phyloP scores from a whole-genome alignment of 306 rosid species.

The Fragaria vesca region DNA sequence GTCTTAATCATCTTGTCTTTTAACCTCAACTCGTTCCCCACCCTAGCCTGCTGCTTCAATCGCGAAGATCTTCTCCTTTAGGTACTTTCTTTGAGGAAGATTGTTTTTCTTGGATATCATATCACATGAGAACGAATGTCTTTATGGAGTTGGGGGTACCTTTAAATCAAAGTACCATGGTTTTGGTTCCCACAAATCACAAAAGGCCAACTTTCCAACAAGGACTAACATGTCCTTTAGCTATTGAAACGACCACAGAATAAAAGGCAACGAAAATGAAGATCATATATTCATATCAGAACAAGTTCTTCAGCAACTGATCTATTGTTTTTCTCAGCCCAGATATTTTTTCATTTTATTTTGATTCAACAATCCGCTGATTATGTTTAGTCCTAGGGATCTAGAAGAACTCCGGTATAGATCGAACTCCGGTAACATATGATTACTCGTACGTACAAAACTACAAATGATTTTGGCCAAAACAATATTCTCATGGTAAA shows the following conservation, averaged over 20 bases:
- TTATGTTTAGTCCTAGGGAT: not conserved
- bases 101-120: not conserved
- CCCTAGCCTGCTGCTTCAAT: not conserved
- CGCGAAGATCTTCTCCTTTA: not conserved
- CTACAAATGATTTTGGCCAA: not conserved
- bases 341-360: not conserved
- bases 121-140: not conserved
- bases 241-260: not conserved
- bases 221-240: not conserved
- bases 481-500: not conserved
- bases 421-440: too few relatives aligned
- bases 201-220: not conserved
- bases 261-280: not conserved
- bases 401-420: not conserved
- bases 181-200: not conserved
- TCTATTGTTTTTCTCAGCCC: not conserved
- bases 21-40: not conserved
- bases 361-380: not conserved
- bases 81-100: constrained; percentile 18
- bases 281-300: not conserved
- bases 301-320: not conserved
- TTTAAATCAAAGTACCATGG: not conserved
- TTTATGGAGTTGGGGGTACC: not conserved
- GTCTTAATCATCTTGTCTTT: constrained; percentile 15
- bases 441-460: not conserved